phyloP scores from a whole-genome alignment of 1,284 basidiomycete species.

The Agaricales sp. region DNA sequence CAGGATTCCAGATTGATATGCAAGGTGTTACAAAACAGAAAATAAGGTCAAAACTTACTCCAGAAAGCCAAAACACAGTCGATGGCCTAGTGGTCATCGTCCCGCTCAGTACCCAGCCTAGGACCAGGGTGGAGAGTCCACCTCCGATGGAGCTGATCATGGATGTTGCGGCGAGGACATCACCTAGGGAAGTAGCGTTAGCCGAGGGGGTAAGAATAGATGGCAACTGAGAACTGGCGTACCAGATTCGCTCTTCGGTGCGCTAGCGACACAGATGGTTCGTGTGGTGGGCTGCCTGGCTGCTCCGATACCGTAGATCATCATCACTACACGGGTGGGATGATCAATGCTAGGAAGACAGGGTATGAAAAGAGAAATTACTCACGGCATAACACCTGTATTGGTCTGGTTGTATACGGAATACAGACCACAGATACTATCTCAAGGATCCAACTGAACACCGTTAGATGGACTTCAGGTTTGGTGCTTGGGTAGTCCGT shows the following conservation, averaged over 20 bases:
- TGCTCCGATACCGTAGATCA: background rate
- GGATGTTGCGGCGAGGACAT: background rate
- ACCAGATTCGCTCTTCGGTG: background rate
- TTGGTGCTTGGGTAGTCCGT: background rate
- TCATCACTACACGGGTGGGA: background rate
- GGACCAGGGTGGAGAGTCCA: background rate
- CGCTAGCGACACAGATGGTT: background rate
- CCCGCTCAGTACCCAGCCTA: background rate
- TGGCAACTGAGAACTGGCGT: background rate
- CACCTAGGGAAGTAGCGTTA: background rate
- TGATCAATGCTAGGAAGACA: too few relatives aligned
- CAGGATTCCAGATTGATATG: background rate
- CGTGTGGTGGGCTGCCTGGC: background rate
- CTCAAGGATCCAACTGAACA: background rate
- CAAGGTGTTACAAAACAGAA: background rate
- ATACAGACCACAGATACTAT: background rate
- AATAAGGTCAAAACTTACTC: background rate
- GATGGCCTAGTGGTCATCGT: background rate
- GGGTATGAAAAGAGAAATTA: too few relatives aligned
- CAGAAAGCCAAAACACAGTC: background rate
- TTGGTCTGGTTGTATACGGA: background rate
- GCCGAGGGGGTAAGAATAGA: background rate
- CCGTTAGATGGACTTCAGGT: background rate
- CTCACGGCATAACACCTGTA: background rate
- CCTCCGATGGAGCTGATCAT: background rate